phyloP scores from a whole-genome alignment of 495 filamentous ascomycete species.

The Cryomyces minteri region DNA sequence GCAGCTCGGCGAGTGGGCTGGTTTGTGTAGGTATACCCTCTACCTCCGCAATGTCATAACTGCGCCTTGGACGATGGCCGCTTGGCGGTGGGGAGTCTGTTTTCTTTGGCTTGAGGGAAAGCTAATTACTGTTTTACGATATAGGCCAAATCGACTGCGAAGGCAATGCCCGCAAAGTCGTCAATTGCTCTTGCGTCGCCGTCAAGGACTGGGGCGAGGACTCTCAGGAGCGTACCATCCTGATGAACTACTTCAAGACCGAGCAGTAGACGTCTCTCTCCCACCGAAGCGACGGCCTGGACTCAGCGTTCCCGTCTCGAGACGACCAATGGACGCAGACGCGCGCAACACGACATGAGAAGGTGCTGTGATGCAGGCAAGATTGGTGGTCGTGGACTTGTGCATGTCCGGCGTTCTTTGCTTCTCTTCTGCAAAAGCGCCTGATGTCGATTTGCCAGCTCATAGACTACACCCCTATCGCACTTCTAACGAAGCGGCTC shows the following conservation, averaged over 20 bases:
- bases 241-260: conserved; percentile 99
- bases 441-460: too few species aligned
- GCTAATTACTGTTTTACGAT: background rate
- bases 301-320: too few species aligned
- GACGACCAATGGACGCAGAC: too few species aligned
- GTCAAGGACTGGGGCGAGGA: conserved; percentile 99
- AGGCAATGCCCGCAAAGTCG: conserved; percentile 97
- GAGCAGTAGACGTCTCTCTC: conserved; percentile 33
- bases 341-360: too few species aligned
- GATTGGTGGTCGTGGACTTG: too few species aligned
- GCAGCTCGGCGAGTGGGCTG: conserved; percentile 98
- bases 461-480: too few species aligned
- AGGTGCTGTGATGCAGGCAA: too few species aligned
- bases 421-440: too few species aligned
- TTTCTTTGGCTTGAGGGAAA: background rate
- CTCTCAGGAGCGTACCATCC: conserved; percentile 89
- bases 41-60: conserved; percentile 1
- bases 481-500: too few species aligned
- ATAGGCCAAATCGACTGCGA: conserved; percentile 94
- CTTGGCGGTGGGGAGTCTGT: background rate
- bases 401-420: too few species aligned
- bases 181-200: conserved; percentile 99
- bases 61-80: background rate
- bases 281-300: too few species aligned
- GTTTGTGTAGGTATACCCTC: conserved; percentile 62